Base-by-base conservation (phyloP, 805 yeast species). In the baker's yeast (Saccharomyces cerevisiae) region DNA sequence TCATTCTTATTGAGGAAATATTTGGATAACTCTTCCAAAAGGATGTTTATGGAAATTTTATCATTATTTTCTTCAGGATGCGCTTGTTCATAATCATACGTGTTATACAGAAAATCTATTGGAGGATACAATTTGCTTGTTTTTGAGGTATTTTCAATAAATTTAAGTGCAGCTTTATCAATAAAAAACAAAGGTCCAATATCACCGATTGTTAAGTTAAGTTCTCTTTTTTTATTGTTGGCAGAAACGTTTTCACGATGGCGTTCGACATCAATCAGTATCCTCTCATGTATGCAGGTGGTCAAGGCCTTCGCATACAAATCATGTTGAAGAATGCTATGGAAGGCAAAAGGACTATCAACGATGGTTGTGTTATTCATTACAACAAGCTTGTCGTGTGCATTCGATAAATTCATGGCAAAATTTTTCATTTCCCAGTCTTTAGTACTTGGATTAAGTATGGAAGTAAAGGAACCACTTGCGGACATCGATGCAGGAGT, bases 331-430 rank as follows among this genome's bases (percentile, higher is more conserved):
- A 56, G 46, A 14, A 50, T 28, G 36, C 58, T 49, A 51, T 60
- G 65, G 1, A 53, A 28, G n/a, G 55, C 59, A 43, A 55, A 57
- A 2, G 65, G 61, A 6, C 53, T 41, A 48, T 61, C 65, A 32
- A 51, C 49, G 46, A 56, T 60, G 2, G 61, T 57, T 8, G 57
- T 55, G 2, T 59, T 51, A 10, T 61, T 60, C 49, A 49, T 58
- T 2, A 55, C 41, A 4, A 61, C 61, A n/a, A 60, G 47, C 22
- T 48, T 55, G 26, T 60, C 59, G 30, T 55, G 55, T 4, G 61
- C 57, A 29, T 56, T 28, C 64, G 61, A 60, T 30, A 61, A 41
- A 10, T 55, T 48, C 50, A 57, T 36, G 11, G 29, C 41, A 10
- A 59, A 36, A 31, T 57, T 49, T 32, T 27, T 31, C 49, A 26